A percentile compares a stretch with the other conserved stretches of the same genome.
phyloP scores from a whole-genome alignment of 352 stramenopile species.

The Phytophthora hibernalis region DNA sequence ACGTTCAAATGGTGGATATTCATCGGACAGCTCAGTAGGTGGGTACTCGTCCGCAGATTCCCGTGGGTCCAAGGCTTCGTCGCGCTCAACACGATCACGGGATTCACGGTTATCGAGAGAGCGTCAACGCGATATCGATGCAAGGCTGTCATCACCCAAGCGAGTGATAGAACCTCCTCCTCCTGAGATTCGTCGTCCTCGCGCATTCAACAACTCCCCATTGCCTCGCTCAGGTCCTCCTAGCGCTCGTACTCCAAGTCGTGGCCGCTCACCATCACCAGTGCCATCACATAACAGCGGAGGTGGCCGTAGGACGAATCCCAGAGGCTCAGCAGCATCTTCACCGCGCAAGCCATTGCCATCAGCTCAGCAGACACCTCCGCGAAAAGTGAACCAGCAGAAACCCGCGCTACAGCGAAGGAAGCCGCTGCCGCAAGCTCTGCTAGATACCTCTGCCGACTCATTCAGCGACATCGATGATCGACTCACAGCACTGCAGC shows the following conservation, averaged over 20 bases:
- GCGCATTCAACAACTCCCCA: slow-evolving; percentile 30
- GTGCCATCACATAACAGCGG: slow-evolving; percentile 16
- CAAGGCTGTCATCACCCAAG: slow-evolving; percentile 68
- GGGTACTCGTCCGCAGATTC: slow-evolving; percentile 77
- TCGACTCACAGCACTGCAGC: slow-evolving; percentile 78
- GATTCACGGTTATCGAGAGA: slow-evolving; percentile 49
- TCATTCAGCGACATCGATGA: slow-evolving; percentile 90
- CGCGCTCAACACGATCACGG: slow-evolving; percentile 48
- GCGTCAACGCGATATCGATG: slow-evolving; percentile 62
- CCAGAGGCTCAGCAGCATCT: slow-evolving; percentile 2
- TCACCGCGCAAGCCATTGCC: slow-evolving; percentile 19
- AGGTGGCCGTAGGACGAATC: background rate
- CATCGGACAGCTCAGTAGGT: slow-evolving; percentile 66
- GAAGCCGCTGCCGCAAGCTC: slow-evolving; percentile 36
- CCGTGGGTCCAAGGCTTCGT: slow-evolving; percentile 56
- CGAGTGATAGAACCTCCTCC: slow-evolving; percentile 27
- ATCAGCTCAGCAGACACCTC: slow-evolving; percentile 10
- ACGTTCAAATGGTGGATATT: slow-evolving; percentile 52
- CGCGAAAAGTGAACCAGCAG: slow-evolving; percentile 12
- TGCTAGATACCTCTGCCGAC: slow-evolving; percentile 73
- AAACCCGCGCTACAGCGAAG: slow-evolving; percentile 15
- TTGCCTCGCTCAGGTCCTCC: slow-evolving; percentile 27
- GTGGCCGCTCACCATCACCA: slow-evolving; percentile 41
- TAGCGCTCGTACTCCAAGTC: slow-evolving; percentile 26
- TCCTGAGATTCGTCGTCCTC: slow-evolving; percentile 19